Percentiles rank a stretch among this genome's conserved stretches.
Conservation (phyloP, 306 rosid species). For the Amphicarpaea edgeworthii region DNA sequence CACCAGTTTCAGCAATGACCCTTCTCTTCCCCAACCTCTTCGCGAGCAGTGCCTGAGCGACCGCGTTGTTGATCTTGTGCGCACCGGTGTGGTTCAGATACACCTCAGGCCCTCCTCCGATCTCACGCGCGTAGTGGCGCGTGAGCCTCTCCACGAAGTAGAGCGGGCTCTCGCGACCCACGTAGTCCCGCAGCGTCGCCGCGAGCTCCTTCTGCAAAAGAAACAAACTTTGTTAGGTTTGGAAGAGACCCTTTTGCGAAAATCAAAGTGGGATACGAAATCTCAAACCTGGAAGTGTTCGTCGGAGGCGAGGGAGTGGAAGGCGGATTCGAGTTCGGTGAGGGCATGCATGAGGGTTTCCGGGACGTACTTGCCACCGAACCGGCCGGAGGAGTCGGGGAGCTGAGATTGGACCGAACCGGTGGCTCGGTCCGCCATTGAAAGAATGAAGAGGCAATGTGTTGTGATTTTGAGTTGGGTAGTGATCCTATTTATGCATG, state of each 20-base stretch:
- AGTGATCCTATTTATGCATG: no score
- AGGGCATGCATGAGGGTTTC: slow-evolving; percentile 88
- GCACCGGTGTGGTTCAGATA: slow-evolving; percentile 95
- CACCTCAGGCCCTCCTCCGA: slow-evolving; percentile 83
- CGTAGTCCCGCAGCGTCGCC: slow-evolving; percentile 79
- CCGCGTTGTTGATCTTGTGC: slow-evolving; percentile 91
- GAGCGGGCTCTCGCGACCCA: slow-evolving; percentile 96
- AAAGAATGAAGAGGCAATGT: no score
- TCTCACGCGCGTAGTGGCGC: slow-evolving; percentile 70
- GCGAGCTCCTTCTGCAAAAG: slow-evolving; percentile 72
- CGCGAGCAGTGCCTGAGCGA: slow-evolving; percentile 92
- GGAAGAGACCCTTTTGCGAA: neutral
- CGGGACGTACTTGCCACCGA: slow-evolving; percentile 91
- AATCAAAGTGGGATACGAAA: neutral
- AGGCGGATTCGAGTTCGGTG: slow-evolving; percentile 78
- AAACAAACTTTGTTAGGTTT: slow-evolving; percentile 7
- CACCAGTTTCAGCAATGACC: slow-evolving; percentile 93
- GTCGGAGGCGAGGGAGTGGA: slow-evolving; percentile 65
- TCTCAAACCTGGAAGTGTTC: slow-evolving; percentile 66
- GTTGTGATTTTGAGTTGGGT: no score
- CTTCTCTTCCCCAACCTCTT: slow-evolving; percentile 81
- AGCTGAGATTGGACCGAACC: slow-evolving; percentile 48
- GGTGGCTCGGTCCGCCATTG: slow-evolving; percentile 50
- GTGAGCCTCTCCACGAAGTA: slow-evolving; percentile 93
- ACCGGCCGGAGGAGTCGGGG: slow-evolving; percentile 87